Conservation (phyloP, 257 asterid species). For the Nyctanthes arbortristis region DNA sequence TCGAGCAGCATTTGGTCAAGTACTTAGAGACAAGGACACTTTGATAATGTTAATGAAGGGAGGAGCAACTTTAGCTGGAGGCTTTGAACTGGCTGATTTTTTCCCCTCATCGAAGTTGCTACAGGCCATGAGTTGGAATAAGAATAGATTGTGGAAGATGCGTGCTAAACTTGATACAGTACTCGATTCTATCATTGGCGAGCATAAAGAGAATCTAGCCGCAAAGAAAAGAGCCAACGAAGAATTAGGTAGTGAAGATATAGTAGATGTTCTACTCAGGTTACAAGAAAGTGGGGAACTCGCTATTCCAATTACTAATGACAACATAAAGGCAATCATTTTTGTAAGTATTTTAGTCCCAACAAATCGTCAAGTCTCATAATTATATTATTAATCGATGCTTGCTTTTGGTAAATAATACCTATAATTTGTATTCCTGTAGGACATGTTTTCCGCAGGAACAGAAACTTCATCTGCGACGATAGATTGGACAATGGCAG, state of each 20-base stretch:
- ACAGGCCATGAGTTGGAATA: not conserved
- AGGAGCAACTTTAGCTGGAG: not conserved
- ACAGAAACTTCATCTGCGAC: conserved; percentile 22
- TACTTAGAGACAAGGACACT: not conserved
- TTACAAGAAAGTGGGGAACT: not conserved
- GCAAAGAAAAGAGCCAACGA: not conserved
- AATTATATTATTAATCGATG: no score
- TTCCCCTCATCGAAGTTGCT: not conserved
- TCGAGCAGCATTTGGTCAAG: conserved; percentile 10
- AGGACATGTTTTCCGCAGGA: conserved; percentile 24
- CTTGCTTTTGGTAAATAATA: not conserved
- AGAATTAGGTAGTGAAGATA: conserved; percentile 1
- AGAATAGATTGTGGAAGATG: not conserved
- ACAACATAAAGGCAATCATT: not conserved
- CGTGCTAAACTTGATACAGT: not conserved
- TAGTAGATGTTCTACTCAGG: not conserved
- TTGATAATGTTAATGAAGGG: not conserved
- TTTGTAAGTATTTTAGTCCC: not conserved
- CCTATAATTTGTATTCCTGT: not conserved
- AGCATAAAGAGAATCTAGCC: not conserved
- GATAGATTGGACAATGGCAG: conserved; percentile 26
- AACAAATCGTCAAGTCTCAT: not conserved
- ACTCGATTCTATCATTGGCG: not conserved
- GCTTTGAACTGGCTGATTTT: not conserved
- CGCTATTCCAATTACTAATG: not conserved